Conservation (phyloP, 441 rosid genomes). For the Gossypium armourianum region DNA sequence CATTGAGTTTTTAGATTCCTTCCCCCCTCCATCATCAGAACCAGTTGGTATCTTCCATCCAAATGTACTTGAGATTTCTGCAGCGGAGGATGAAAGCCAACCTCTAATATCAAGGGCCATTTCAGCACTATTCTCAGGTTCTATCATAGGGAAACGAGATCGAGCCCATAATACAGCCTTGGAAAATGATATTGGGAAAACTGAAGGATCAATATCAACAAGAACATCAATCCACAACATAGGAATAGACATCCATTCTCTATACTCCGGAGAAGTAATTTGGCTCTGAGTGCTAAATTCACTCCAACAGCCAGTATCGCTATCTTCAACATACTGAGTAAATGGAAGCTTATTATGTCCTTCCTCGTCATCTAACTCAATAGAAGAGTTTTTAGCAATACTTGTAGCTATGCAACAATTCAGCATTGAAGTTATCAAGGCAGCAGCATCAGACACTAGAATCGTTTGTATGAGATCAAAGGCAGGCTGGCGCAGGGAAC, state of each 20-base stretch:
- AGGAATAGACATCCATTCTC: slow-evolving; percentile 87
- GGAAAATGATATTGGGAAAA: slow-evolving; percentile 63
- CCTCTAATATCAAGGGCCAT: slow-evolving; percentile 47
- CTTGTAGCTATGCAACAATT: slow-evolving; percentile 23
- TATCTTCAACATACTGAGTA: slow-evolving; percentile 36
- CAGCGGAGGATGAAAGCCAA: slow-evolving; percentile 63
- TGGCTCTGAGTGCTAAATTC: slow-evolving; percentile 57
- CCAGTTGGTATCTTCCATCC: slow-evolving; percentile 94
- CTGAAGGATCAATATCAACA: slow-evolving; percentile 48
- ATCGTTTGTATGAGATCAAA: slow-evolving; percentile 76
- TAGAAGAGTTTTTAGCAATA: slow-evolving; percentile 22
- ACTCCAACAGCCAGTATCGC: slow-evolving; percentile 52
- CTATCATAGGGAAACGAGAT: slow-evolving; percentile 65
- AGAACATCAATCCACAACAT: slow-evolving; percentile 87
- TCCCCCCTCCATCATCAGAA: slow-evolving; percentile 84
- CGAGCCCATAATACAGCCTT: slow-evolving; percentile 95
- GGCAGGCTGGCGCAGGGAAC: slow-evolving; percentile 87
- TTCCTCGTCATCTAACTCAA: slow-evolving; percentile 32
- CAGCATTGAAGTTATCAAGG: slow-evolving; percentile 49
- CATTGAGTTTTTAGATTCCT: slow-evolving; percentile 72
- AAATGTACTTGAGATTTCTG: slow-evolving; percentile 65
- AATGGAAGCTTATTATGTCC: slow-evolving; percentile 33
- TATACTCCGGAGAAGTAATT: slow-evolving; percentile 46
- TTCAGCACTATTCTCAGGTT: slow-evolving; percentile 62
- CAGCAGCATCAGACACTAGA: slow-evolving; percentile 84